These are phyloP conservation scores for Basipetospora chlamydospora DNA, from an alignment of 2,329 filamentous ascomycete genomes.

Conservation along the genomic window DNA sequence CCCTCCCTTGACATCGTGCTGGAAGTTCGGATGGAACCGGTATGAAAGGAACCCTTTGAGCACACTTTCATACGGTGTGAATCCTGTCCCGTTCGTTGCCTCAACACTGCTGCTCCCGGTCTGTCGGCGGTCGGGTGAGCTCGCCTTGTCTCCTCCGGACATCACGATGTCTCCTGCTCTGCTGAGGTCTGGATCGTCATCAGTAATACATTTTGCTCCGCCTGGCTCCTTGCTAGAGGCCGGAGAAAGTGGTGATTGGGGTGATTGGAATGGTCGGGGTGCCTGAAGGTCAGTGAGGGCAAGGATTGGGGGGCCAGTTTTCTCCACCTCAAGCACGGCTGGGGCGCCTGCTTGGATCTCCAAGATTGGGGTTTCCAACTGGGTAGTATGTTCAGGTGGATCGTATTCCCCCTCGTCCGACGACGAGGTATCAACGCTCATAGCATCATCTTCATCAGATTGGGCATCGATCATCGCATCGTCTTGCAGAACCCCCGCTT, in stretches of 20 bases:
- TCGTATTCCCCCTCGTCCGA: not conserved
- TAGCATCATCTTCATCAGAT: not conserved
- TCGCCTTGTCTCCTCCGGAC: too few species aligned
- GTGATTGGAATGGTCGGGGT: too few species aligned
- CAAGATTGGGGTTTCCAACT: not conserved
- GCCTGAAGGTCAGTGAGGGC: not conserved
- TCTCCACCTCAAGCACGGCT: not conserved
- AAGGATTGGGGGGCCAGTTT: not conserved
- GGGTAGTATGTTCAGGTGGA: not conserved
- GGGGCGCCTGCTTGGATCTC: not conserved
- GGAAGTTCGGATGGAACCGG: constrained; percentile 73
- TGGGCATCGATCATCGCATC: not conserved
- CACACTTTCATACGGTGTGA: constrained; percentile 63
- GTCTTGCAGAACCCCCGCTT: too few species aligned
- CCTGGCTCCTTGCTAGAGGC: too few species aligned
- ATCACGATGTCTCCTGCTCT: too few species aligned
- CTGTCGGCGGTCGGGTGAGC: too few species aligned
- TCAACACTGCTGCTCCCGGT: not conserved
- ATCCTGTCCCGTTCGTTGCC: constrained; percentile 8
- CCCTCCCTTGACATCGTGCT: constrained; percentile 54
- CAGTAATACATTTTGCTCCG: too few species aligned
- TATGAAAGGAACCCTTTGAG: constrained; percentile 73
- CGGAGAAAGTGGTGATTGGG: too few species aligned
- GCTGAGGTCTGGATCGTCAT: too few species aligned
- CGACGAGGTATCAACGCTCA: too few species aligned